A percentile compares a stretch with the other conserved stretches of the same genome.
These are phyloP conservation scores for Auricularia cornea DNA, from an alignment of 768 basidiomycete species.

Conservation along the genomic window DNA sequence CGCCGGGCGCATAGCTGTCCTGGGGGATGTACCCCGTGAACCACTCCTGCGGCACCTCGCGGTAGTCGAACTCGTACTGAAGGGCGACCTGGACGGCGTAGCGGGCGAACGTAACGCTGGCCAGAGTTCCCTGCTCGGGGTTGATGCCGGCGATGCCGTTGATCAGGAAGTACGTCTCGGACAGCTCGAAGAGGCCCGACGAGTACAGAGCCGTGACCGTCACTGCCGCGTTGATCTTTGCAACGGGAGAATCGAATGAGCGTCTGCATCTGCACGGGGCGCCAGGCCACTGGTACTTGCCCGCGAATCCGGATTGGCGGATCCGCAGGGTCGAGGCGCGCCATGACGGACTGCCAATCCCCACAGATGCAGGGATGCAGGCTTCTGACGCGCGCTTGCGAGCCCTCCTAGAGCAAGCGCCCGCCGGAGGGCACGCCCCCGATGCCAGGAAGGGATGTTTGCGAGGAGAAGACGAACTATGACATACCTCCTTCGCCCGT, in stretches of 20 bases:
- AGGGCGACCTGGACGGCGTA: slow-evolving; percentile 32
- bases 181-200: slow-evolving; percentile 29
- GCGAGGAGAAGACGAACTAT: not conserved
- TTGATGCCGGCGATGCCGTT: slow-evolving; percentile 35
- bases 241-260: slow-evolving; percentile 10
- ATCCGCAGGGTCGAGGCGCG: too few species aligned
- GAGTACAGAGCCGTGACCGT: slow-evolving; percentile 27
- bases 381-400: too few species aligned
- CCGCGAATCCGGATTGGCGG: too few species aligned
- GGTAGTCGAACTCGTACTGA: slow-evolving; percentile 35
- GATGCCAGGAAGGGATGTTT: too few species aligned
- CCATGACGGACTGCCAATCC: too few species aligned
- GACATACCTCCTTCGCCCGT: slow-evolving; percentile 21
- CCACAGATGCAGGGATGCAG: too few species aligned
- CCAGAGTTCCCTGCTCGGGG: slow-evolving; percentile 31
- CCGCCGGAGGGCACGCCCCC: too few species aligned
- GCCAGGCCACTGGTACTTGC: too few species aligned
- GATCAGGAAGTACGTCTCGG: slow-evolving; percentile 33
- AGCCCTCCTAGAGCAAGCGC: too few species aligned
- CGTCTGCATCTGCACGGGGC: too few species aligned
- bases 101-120: slow-evolving; percentile 28
- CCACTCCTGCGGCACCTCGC: slow-evolving; percentile 31
- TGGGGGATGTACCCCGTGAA: slow-evolving; percentile 30
- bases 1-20: slow-evolving; percentile 20
- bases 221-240: slow-evolving; percentile 36